These are phyloP conservation scores for Galeopsis tetrahit DNA, from an alignment of 257 asterid genomes.

Conservation along the genomic window DNA sequence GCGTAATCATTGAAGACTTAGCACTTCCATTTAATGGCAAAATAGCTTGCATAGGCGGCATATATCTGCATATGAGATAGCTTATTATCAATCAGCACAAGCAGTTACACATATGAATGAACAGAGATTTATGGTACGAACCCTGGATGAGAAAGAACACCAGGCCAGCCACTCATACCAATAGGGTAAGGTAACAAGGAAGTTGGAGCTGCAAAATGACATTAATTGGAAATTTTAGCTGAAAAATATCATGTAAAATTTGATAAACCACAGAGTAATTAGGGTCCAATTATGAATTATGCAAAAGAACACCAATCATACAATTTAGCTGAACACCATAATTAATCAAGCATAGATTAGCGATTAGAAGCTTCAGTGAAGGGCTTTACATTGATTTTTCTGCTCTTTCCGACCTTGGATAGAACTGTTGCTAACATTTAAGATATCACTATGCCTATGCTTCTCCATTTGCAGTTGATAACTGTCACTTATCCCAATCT, in stretches of 20 bases:
- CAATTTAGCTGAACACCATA: not conserved
- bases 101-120: conserved; percentile 23
- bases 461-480: conserved; percentile 41
- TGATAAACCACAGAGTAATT: not conserved
- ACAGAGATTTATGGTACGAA: conserved; percentile 31
- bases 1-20: conserved; percentile 41
- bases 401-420: conserved; percentile 38
- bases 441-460: conserved; percentile 29
- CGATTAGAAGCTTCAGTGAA: conserved; percentile 17
- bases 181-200: conserved; percentile 41
- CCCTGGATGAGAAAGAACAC: conserved; percentile 54
- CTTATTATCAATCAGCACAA: conserved; percentile 27
- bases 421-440: conserved; percentile 28
- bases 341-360: not conserved
- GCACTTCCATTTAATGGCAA: conserved; percentile 43
- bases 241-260: not conserved
- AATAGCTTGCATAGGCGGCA: conserved; percentile 40
- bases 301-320: conserved; percentile 11
- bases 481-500: conserved; percentile 23
- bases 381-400: conserved; percentile 45
- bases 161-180: conserved; percentile 50
- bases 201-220: conserved; percentile 46
- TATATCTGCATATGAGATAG: conserved; percentile 41
- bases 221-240: conserved; percentile 14
- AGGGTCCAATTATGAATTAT: not conserved